Conservation (phyloP, 169 alveolate species). For the Babesia sp. region DNA sequence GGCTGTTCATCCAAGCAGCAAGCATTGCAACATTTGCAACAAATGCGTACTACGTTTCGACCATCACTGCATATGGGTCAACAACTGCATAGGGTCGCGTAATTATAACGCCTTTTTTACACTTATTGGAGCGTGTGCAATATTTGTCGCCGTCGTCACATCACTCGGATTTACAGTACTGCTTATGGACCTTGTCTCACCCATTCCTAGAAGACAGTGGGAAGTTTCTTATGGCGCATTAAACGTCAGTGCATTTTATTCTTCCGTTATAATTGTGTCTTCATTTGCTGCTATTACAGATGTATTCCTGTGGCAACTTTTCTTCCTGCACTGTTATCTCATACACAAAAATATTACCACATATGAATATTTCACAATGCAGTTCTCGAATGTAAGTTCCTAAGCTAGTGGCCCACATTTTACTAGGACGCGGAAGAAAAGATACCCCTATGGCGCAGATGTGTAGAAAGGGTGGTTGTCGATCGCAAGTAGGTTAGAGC, state of each 20-base stretch:
- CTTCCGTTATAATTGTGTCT: slow-evolving; percentile 28
- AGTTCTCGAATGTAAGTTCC: slow-evolving; percentile 28
- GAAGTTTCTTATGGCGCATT: slow-evolving; percentile 48
- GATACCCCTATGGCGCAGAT: slow-evolving; percentile 28
- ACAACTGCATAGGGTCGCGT: slow-evolving; percentile 86
- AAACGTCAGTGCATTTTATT: slow-evolving; percentile 48
- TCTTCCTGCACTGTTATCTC: slow-evolving; percentile 67
- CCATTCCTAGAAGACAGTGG: slow-evolving; percentile 25
- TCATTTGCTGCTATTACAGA: slow-evolving; percentile 29
- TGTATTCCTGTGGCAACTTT: slow-evolving; percentile 65
- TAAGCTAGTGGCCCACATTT: too few species aligned
- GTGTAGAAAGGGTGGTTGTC: slow-evolving; percentile 15
- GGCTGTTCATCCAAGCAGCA: slow-evolving; percentile 70
- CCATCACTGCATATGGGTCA: slow-evolving; percentile 90
- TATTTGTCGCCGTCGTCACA: slow-evolving; percentile 4
- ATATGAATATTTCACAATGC: slow-evolving; percentile 67
- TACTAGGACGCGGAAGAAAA: slow-evolving; percentile 20
- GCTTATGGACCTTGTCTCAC: slow-evolving; percentile 1
- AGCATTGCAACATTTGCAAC: slow-evolving; percentile 88
- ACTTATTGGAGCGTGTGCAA: slow-evolving; percentile 13
- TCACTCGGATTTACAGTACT: neutral
- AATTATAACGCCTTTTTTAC: slow-evolving; percentile 71
- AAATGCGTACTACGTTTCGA: slow-evolving; percentile 86
- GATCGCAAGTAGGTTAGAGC: slow-evolving; percentile 12
- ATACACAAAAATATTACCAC: slow-evolving; percentile 69